A percentile compares a stretch with the other conserved stretches of the same genome.
Conservation (phyloP, 75 land plant genomes). For the Pinus albicaulis region DNA sequence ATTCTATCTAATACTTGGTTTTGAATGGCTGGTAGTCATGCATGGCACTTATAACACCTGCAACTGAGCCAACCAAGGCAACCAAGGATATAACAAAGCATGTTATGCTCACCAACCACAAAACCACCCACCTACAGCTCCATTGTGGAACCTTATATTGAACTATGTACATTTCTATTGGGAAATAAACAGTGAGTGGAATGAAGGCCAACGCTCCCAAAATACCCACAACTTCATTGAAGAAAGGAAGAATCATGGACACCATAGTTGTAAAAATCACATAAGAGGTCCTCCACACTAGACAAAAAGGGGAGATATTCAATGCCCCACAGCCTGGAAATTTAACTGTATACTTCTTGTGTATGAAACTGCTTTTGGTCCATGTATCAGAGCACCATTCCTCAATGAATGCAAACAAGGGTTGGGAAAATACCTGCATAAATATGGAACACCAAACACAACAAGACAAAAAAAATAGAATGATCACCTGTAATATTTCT, state of each 20-base stretch:
- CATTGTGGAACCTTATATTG: conserved; percentile 50
- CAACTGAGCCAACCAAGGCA: conserved; percentile 70
- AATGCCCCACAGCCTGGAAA: conserved; percentile 21
- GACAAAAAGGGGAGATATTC: conserved; percentile 46
- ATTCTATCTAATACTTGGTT: neutral
- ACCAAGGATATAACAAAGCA: conserved; percentile 60
- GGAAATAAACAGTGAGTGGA: conserved; percentile 84
- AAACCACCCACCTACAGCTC: conserved; percentile 44
- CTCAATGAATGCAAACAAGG: conserved; percentile 64
- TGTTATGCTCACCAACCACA: conserved; percentile 39
- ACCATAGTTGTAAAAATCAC: conserved; percentile 68
- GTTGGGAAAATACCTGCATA: conserved; percentile 60
- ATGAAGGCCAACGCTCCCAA: conserved; percentile 74
- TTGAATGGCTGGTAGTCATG: conserved; percentile 54
- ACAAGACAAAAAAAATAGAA: neutral
- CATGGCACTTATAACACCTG: conserved; percentile 48
- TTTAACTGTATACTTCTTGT: conserved; percentile 23
- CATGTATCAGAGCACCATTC: conserved; percentile 13
- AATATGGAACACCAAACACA: neutral
- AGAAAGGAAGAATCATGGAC: conserved; percentile 85
- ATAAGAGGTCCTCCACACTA: conserved; percentile 59
- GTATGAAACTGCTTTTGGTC: conserved; percentile 29
- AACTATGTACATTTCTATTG: conserved; percentile 65
- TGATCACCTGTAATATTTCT: no score
- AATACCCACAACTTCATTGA: conserved; percentile 74